These are phyloP conservation scores for Halophytophthora batemanensis DNA, from an alignment of 352 stramenopile genomes.

Conservation along the genomic window DNA sequence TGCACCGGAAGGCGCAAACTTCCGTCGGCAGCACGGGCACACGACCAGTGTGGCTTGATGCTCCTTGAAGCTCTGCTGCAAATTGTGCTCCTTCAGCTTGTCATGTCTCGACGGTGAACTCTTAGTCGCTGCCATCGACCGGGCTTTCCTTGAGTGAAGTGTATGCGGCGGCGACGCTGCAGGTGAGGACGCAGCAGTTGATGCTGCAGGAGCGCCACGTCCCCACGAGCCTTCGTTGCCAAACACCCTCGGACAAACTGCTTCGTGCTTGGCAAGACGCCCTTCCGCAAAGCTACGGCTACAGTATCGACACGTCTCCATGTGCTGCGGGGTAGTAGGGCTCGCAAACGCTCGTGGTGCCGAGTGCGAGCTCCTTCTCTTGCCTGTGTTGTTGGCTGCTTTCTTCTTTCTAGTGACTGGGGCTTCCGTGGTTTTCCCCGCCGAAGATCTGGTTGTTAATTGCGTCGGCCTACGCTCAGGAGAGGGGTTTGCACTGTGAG, in stretches of 20 bases:
- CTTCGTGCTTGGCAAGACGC: slow-evolving; percentile 76
- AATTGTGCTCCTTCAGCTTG: slow-evolving; percentile 54
- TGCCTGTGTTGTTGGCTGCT: background rate
- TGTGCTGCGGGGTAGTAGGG: slow-evolving; percentile 16
- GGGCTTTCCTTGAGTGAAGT: slow-evolving; percentile 6
- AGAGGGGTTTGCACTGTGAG: slow-evolving; percentile 4
- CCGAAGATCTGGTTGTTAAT: slow-evolving; percentile 1
- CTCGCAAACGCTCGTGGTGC: slow-evolving; percentile 3
- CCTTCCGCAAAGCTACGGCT: slow-evolving; percentile 77
- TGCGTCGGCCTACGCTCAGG: slow-evolving; percentile 2
- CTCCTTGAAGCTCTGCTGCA: slow-evolving; percentile 71
- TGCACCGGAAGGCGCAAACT: slow-evolving; percentile 76
- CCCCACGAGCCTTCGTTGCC: slow-evolving; percentile 72
- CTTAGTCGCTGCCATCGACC: slow-evolving; percentile 13
- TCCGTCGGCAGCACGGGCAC: slow-evolving; percentile 78
- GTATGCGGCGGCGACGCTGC: slow-evolving; percentile 1
- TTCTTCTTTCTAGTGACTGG: slow-evolving; percentile 12
- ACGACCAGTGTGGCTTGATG: slow-evolving; percentile 75
- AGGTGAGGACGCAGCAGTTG: slow-evolving; percentile 2
- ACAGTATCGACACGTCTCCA: slow-evolving; percentile 78
- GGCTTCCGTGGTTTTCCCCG: background rate
- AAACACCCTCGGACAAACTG: slow-evolving; percentile 76
- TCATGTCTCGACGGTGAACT: slow-evolving; percentile 17
- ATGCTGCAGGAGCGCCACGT: slow-evolving; percentile 32
- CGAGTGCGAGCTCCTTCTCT: slow-evolving; percentile 14